Percentiles rank a stretch among this genome's conserved stretches.
These are phyloP conservation scores for Kodamaea alishanica DNA, from an alignment of 1,139 yeast genomes.

Conservation along the genomic window DNA sequence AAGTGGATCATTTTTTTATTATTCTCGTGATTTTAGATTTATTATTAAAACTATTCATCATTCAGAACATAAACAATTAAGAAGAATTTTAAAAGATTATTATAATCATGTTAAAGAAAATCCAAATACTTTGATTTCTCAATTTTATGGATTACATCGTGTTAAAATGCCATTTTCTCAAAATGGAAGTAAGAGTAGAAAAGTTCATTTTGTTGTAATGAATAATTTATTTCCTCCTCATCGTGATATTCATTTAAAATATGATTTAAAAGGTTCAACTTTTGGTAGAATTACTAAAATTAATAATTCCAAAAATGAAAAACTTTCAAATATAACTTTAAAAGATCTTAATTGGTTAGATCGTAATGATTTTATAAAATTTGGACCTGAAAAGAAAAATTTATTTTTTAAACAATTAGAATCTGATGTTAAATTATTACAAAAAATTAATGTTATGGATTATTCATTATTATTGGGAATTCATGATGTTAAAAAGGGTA, in stretches of 20 bases:
- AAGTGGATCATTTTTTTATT: slow-evolving; percentile 93
- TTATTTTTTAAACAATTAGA: slow-evolving; percentile 66
- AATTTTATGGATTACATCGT: slow-evolving; percentile 92
- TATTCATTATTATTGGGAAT: slow-evolving; percentile 86
- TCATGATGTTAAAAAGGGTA: slow-evolving; percentile 67
- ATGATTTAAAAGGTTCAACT: slow-evolving; percentile 91
- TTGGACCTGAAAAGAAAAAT: slow-evolving; percentile 68
- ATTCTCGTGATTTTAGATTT: slow-evolving; percentile 87
- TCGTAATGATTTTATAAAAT: slow-evolving; percentile 53
- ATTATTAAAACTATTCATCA: slow-evolving; percentile 96
- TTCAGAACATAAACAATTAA: slow-evolving; percentile 81
- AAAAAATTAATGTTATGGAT: slow-evolving; percentile 86
- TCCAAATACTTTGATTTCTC: slow-evolving; percentile 87
- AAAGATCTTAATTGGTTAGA: slow-evolving; percentile 91
- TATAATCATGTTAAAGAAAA: slow-evolving; percentile 75
- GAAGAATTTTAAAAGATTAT: slow-evolving; percentile 72
- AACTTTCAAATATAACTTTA: slow-evolving; percentile 45
- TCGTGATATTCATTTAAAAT: slow-evolving; percentile 79
- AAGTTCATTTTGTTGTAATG: slow-evolving; percentile 94
- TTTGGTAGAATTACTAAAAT: slow-evolving; percentile 68
- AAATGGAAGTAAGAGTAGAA: slow-evolving; percentile 48
- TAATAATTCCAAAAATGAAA: slow-evolving; percentile 17
- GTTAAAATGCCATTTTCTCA: slow-evolving; percentile 73
- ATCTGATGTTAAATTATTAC: slow-evolving; percentile 68
- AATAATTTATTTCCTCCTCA: slow-evolving; percentile 96